These are phyloP conservation scores for Diospyros lotus DNA, from an alignment of 148 eudicot species.

Conservation along the genomic window DNA sequence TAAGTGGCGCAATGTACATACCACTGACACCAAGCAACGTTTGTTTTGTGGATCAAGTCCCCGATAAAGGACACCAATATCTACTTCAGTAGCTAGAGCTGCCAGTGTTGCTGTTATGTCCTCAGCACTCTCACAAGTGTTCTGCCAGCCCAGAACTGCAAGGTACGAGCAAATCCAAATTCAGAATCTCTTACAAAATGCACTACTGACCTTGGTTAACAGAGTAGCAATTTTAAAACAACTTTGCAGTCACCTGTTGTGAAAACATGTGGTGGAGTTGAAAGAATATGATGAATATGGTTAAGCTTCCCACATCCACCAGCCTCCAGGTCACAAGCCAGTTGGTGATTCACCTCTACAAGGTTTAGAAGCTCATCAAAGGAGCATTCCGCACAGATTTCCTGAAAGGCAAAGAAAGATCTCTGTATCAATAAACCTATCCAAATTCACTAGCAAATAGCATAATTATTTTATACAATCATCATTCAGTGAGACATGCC, in stretches of 20 bases:
- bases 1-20: conserved; percentile 27
- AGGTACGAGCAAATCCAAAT: conserved; percentile 13
- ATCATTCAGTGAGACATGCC: conserved; percentile 41
- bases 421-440: neutral
- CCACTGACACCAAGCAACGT: conserved; percentile 85
- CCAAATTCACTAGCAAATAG: conserved; percentile 1
- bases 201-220: neutral
- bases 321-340: conserved; percentile 80
- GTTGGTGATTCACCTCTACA: conserved; percentile 85
- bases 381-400: conserved; percentile 50
- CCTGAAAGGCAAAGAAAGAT: conserved; percentile 39
- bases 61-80: conserved; percentile 77
- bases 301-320: conserved; percentile 83
- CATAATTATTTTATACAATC: neutral
- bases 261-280: conserved; percentile 73
- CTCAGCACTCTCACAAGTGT: conserved; percentile 62
- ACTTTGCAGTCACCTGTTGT: conserved; percentile 51
- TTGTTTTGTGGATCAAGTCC: conserved; percentile 74
- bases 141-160: conserved; percentile 95
- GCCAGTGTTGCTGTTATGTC: conserved; percentile 76
- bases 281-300: conserved; percentile 76
- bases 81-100: conserved; percentile 66
- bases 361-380: conserved; percentile 70
- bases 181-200: conserved; percentile 1
- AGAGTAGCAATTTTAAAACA: conserved; percentile 4